Evolutionary conservation across 805 yeast genomes (phyloP).

Genomic region (Barnettozyma sucrosica): DNA sequence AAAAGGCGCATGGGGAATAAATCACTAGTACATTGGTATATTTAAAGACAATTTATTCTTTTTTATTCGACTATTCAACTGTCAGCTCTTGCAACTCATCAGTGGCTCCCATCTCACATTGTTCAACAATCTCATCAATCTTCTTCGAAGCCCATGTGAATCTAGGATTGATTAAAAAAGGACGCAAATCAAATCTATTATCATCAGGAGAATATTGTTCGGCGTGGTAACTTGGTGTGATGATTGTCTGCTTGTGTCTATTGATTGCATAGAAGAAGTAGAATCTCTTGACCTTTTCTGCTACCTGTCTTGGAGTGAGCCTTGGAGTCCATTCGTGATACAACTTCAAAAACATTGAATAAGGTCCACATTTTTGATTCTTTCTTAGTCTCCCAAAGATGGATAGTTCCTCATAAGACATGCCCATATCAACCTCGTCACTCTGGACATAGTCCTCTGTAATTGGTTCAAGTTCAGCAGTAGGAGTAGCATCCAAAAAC

Average conservation of each 20-base stretch:
- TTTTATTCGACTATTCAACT: slow-evolving; percentile 33
- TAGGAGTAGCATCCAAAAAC: slow-evolving; percentile 88
- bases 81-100: slow-evolving; percentile 34
- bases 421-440: slow-evolving; percentile 97
- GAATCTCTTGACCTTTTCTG: slow-evolving; percentile 87
- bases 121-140: slow-evolving; percentile 74
- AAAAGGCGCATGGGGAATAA: slow-evolving; percentile 35
- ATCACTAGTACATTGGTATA: not conserved
- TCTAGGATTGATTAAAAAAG: slow-evolving; percentile 87
- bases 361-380: slow-evolving; percentile 93
- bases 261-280: slow-evolving; percentile 92
- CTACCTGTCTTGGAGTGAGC: slow-evolving; percentile 76
- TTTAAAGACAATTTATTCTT: not conserved
- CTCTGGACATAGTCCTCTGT: slow-evolving; percentile 89
- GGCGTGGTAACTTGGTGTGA: slow-evolving; percentile 96
- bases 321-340: slow-evolving; percentile 90
- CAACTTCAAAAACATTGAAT: slow-evolving; percentile 85
- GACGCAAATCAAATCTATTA: slow-evolving; percentile 91
- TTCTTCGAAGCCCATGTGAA: slow-evolving; percentile 87
- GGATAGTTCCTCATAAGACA: slow-evolving; percentile 91
- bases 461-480: slow-evolving; percentile 97
- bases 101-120: slow-evolving; percentile 37
- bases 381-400: slow-evolving; percentile 87
- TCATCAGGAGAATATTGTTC: slow-evolving; percentile 98
- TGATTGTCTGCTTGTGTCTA: slow-evolving; percentile 95